Percentiles rank a stretch among this genome's conserved stretches.
phyloP scores from a whole-genome alignment of 179 eudicot genomes.

The Vitellaria paradoxa region DNA sequence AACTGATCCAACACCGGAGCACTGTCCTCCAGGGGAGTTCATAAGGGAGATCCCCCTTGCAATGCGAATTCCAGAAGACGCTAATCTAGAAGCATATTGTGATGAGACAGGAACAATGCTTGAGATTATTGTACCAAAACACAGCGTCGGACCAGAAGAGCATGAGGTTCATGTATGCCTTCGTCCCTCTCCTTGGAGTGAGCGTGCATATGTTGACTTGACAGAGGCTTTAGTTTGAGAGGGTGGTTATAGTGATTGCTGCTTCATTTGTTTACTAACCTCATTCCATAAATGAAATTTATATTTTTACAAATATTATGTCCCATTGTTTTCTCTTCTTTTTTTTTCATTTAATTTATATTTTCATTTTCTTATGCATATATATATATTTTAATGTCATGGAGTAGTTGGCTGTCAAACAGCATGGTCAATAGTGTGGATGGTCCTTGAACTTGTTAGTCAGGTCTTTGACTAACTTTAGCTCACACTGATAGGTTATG shows the following conservation, averaged over 20 bases:
- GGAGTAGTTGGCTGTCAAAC: neutral
- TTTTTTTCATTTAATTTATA: neutral
- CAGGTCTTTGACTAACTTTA: neutral
- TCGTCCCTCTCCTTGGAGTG: slow-evolving; percentile 65
- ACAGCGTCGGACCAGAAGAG: slow-evolving; percentile 64
- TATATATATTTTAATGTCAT: neutral
- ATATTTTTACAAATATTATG: neutral
- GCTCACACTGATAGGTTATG: neutral
- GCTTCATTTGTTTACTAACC: slow-evolving; percentile 14
- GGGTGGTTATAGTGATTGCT: slow-evolving; percentile 4
- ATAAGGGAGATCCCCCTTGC: slow-evolving; percentile 62
- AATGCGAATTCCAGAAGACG: slow-evolving; percentile 70
- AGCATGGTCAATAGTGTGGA: neutral
- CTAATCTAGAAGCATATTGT: slow-evolving; percentile 44
- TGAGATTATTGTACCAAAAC: slow-evolving; percentile 81
- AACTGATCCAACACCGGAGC: slow-evolving; percentile 68
- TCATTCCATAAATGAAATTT: slow-evolving; percentile 13
- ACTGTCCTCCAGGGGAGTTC: slow-evolving; percentile 82
- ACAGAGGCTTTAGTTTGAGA: slow-evolving; percentile 32
- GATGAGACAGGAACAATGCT: slow-evolving; percentile 47
- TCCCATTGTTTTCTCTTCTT: neutral
- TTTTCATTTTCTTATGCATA: neutral
- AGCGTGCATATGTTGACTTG: slow-evolving; percentile 31
- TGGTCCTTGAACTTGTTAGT: neutral
- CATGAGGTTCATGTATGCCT: slow-evolving; percentile 79